These are phyloP conservation scores for Phytophthora hybrid DNA, from an alignment of 352 stramenopile species.

Conservation along the genomic window DNA sequence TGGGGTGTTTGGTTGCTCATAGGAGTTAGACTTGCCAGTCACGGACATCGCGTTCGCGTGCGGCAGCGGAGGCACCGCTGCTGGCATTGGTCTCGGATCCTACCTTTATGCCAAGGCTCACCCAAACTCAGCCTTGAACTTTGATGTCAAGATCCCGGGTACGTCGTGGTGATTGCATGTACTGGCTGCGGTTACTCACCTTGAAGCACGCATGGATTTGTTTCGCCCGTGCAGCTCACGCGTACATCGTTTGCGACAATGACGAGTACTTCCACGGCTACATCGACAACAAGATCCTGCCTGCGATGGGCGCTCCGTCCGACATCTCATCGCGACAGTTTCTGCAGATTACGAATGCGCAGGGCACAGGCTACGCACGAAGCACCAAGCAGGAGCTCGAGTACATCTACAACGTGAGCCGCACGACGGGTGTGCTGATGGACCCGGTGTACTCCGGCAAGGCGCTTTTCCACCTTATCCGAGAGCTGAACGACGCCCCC, in stretches of 20 bases:
- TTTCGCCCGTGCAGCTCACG: slow-evolving; percentile 50
- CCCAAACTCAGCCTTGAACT: slow-evolving; percentile 46
- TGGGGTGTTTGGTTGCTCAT: not conserved
- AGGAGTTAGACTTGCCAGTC: slow-evolving; percentile 63
- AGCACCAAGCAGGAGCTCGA: slow-evolving; percentile 81
- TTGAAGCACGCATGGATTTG: not conserved
- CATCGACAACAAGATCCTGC: slow-evolving; percentile 79
- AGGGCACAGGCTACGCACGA: slow-evolving; percentile 83
- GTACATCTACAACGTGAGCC: slow-evolving; percentile 78
- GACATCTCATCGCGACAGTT: slow-evolving; percentile 69
- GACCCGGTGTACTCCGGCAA: slow-evolving; percentile 91
- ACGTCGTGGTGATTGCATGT: slow-evolving; percentile 1
- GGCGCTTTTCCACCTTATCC: slow-evolving; percentile 83
- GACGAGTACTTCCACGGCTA: slow-evolving; percentile 87
- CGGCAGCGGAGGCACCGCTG: slow-evolving; percentile 80
- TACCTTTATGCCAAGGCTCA: slow-evolving; percentile 67
- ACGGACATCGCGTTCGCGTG: slow-evolving; percentile 89
- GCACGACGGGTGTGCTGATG: slow-evolving; percentile 83
- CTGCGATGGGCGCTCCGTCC: slow-evolving; percentile 65
- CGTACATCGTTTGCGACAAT: slow-evolving; percentile 89
- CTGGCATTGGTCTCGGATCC: slow-evolving; percentile 78
- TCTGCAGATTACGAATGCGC: slow-evolving; percentile 83
- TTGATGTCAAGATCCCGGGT: slow-evolving; percentile 49
- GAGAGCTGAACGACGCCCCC: slow-evolving; percentile 74
- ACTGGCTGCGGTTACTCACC: not conserved